Percentiles rank a stretch among this genome's conserved stretches.
phyloP scores from a whole-genome alignment of 495 filamentous ascomycete genomes.

The Lepraria neglecta region DNA sequence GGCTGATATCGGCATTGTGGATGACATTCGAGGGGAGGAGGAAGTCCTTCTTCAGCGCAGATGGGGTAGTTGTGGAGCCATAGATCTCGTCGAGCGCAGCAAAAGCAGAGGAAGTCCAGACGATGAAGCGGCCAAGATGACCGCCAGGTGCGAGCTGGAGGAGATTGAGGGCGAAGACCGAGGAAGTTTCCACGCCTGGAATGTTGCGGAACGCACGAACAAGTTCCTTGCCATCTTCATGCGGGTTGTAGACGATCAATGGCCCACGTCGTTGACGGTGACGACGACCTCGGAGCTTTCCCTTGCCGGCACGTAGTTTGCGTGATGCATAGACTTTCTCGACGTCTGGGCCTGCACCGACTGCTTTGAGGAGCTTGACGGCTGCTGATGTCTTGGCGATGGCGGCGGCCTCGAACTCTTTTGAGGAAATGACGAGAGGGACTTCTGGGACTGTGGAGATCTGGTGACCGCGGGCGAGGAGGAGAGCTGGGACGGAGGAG shows the following conservation, averaged over 20 bases:
- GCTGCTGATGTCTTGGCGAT: constrained; percentile 86
- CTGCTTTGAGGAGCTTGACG: constrained; percentile 73
- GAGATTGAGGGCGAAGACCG: constrained; percentile 93
- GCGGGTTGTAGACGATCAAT: constrained; percentile 90
- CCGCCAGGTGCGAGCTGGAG: constrained; percentile 98
- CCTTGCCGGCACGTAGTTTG: constrained; percentile 96
- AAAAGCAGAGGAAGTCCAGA: constrained; percentile 98
- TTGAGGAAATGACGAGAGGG: constrained; percentile 88
- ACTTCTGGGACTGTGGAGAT: constrained; percentile 89
- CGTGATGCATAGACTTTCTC: constrained; percentile 88
- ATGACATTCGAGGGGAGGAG: constrained; percentile 84
- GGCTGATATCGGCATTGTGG: constrained; percentile 83
- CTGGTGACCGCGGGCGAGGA: constrained; percentile 95
- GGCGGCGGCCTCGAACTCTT: constrained; percentile 68
- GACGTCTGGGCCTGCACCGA: constrained; percentile 85
- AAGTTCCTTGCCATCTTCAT: constrained; percentile 86
- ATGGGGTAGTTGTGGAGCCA: constrained; percentile 76
- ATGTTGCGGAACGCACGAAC: constrained; percentile 95
- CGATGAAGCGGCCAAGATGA: constrained; percentile 96
- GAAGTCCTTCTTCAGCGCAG: constrained; percentile 96
- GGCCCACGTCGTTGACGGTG: constrained; percentile 96
- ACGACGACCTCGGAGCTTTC: constrained; percentile 90
- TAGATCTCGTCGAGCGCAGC: constrained; percentile 93
- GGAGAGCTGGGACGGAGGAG: constrained; percentile 86
- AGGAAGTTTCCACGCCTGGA: constrained; percentile 92